Evolutionary conservation across 192 early-diverging fungal genomes (phyloP).

Genomic region (Nowakowskiella sp.): DNA sequence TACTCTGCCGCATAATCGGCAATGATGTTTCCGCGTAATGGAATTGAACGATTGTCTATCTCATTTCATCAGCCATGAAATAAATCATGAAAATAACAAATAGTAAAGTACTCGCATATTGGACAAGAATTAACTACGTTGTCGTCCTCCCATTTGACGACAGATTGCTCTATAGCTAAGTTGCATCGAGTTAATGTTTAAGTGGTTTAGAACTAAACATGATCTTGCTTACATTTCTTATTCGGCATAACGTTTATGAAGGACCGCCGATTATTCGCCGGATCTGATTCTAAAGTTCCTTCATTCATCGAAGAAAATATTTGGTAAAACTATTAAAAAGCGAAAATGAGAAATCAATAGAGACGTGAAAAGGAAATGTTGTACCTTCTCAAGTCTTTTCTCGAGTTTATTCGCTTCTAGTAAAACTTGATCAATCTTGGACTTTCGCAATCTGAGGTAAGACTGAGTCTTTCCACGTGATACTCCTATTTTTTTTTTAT

Average conservation of each 20-base stretch:
- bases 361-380: background rate
- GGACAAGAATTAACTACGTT: constrained; percentile 26
- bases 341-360: background rate
- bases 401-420: constrained; percentile 45
- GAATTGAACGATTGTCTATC: constrained; percentile 25
- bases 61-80: constrained; percentile 9
- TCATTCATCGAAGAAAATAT: too few species aligned
- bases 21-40: constrained; percentile 40
- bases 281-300: too few species aligned
- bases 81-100: background rate
- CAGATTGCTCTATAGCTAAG: constrained; percentile 30
- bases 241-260: background rate
- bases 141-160: constrained; percentile 45
- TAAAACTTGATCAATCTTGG: constrained; percentile 17
- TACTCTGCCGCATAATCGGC: constrained; percentile 43
- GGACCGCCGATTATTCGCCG: too few species aligned
- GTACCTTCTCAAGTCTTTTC: constrained; percentile 47
- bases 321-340: background rate
- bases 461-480: constrained; percentile 26
- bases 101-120: constrained; percentile 26
- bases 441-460: constrained; percentile 31
- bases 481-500: constrained; percentile 22
- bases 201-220: too few species aligned
- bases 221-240: background rate
- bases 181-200: too few species aligned